Percentiles rank a stretch among this genome's conserved stretches.
These are phyloP conservation scores for Dioscorea alata DNA, from an alignment of 106 monocot genomes.

Conservation along the genomic window DNA sequence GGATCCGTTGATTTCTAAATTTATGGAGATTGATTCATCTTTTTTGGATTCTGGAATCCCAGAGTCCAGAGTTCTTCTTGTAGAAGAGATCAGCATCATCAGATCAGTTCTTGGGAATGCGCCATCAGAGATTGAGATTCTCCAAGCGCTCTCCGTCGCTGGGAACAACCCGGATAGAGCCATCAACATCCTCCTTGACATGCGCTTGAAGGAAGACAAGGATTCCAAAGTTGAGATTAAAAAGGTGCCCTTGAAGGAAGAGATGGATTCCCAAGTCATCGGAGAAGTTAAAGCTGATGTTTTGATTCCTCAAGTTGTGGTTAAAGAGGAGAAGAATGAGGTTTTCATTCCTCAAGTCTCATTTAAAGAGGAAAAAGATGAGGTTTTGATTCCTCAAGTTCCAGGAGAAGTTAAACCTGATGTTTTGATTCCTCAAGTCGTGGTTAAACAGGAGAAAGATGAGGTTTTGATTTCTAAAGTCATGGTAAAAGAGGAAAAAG, in stretches of 20 bases:
- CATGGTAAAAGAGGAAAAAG: slow-evolving; percentile 8
- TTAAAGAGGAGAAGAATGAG: background rate
- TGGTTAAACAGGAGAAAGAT: background rate
- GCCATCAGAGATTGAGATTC: slow-evolving; percentile 16
- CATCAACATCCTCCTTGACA: slow-evolving; percentile 65
- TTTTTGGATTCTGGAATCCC: slow-evolving; percentile 3
- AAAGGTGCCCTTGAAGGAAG: background rate
- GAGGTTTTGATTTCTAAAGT: background rate
- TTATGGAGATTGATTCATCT: background rate
- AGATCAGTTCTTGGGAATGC: slow-evolving; percentile 32
- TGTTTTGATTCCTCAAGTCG: background rate
- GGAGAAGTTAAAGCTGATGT: background rate
- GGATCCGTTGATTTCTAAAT: no score
- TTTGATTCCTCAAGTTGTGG: background rate
- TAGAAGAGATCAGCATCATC: slow-evolving; percentile 39
- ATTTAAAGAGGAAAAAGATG: background rate
- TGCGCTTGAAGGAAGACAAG: slow-evolving; percentile 4
- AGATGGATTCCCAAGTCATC: background rate
- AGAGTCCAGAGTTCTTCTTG: slow-evolving; percentile 16
- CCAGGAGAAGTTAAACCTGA: background rate
- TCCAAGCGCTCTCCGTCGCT: slow-evolving; percentile 34
- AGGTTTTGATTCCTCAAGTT: background rate
- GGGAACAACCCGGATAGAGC: slow-evolving; percentile 64
- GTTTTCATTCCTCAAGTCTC: background rate
- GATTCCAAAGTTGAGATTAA: slow-evolving; percentile 6